These are phyloP conservation scores for Pelargonium australe DNA, from an alignment of 441 rosid genomes.

Conservation along the genomic window DNA sequence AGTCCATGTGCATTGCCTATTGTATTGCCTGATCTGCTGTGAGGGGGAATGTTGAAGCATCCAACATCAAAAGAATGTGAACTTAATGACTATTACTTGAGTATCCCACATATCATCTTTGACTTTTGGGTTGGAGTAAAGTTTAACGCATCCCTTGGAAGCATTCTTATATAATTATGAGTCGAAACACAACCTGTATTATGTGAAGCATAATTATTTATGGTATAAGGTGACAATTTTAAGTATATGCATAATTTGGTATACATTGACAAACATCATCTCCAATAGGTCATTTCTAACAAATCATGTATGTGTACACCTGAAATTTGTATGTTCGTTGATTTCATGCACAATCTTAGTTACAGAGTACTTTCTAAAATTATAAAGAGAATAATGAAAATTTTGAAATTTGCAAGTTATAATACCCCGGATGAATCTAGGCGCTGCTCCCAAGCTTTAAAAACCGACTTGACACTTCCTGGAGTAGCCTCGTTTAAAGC, in stretches of 20 bases:
- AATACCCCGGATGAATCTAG: conserved; percentile 59
- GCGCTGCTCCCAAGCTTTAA: conserved; percentile 91
- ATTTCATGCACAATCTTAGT: conserved; percentile 2
- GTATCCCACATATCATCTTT: too few species aligned
- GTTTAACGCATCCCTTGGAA: neutral
- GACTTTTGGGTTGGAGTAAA: too few species aligned
- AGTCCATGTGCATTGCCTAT: too few species aligned
- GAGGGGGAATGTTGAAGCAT: too few species aligned
- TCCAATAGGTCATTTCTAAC: neutral
- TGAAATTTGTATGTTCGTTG: neutral
- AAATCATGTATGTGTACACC: neutral
- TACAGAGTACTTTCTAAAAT: neutral
- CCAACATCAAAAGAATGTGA: too few species aligned
- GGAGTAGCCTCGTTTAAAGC: conserved; percentile 80
- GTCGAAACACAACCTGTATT: neutral
- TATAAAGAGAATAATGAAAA: neutral
- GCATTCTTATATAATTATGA: neutral
- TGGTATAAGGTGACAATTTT: too few species aligned
- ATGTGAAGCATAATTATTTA: too few species aligned
- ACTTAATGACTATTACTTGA: too few species aligned
- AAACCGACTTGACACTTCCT: conserved; percentile 79
- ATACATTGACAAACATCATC: neutral
- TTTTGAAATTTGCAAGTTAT: neutral
- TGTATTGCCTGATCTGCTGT: too few species aligned
- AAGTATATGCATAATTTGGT: neutral